Conservation (phyloP, 2,329 filamentous ascomycete genomes). For the Thelonectria blattea region DNA sequence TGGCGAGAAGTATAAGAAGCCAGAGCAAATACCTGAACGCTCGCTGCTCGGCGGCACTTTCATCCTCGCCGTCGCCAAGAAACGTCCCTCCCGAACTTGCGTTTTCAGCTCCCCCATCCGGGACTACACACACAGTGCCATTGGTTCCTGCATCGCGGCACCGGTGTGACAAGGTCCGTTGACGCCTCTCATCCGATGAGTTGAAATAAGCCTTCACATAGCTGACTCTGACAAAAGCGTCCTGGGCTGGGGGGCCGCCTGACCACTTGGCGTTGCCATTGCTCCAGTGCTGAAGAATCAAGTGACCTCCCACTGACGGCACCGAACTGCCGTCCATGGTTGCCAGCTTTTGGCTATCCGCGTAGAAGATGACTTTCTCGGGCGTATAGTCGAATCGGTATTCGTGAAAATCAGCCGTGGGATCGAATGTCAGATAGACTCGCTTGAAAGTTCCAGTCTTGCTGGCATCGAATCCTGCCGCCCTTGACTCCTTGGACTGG, state of each 20-base stretch:
- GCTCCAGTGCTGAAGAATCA: slow-evolving; percentile 79
- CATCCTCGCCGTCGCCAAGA: slow-evolving; percentile 11
- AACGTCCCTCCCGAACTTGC: slow-evolving; percentile 32
- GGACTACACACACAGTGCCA: slow-evolving; percentile 35
- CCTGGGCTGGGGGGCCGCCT: slow-evolving; percentile 67
- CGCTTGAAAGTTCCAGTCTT: slow-evolving; percentile 63
- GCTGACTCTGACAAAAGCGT: slow-evolving; percentile 68
- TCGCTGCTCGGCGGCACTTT: not conserved
- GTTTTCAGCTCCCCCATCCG: slow-evolving; percentile 29
- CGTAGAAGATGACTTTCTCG: slow-evolving; percentile 69
- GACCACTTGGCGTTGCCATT: slow-evolving; percentile 77
- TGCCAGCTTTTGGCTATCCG: slow-evolving; percentile 64
- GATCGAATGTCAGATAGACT: slow-evolving; percentile 68
- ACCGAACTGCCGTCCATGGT: slow-evolving; percentile 62
- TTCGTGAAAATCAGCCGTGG: slow-evolving; percentile 71
- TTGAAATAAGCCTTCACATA: slow-evolving; percentile 86
- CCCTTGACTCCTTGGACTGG: slow-evolving; percentile 66
- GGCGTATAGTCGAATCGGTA: slow-evolving; percentile 79
- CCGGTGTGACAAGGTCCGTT: slow-evolving; percentile 11
- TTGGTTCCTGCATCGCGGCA: slow-evolving; percentile 23
- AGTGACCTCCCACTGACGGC: slow-evolving; percentile 65
- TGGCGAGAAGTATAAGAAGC: no score
- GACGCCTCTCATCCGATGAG: slow-evolving; percentile 54
- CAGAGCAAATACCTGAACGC: not conserved
- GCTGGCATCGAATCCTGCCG: slow-evolving; percentile 67